phyloP scores from a whole-genome alignment of 2,329 filamentous ascomycete species.

The Epichloe elymi region DNA sequence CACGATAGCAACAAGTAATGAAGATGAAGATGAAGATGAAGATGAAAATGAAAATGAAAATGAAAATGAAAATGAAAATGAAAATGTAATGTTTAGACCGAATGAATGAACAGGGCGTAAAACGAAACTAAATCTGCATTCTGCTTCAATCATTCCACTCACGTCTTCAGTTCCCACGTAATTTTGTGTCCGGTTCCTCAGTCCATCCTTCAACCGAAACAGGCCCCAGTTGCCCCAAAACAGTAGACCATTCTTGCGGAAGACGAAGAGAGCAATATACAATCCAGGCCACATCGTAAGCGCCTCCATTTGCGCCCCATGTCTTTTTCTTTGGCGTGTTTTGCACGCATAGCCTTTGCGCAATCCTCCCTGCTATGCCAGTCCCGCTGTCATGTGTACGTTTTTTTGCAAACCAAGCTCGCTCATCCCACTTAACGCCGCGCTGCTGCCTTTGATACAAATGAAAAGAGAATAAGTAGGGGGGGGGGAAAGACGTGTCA shows the following conservation, averaged over 20 bases:
- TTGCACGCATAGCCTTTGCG: too few relatives aligned
- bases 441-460: slow-evolving; percentile 12
- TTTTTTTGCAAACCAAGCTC: background rate
- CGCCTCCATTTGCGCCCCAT: background rate
- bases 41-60: too few relatives aligned
- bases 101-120: background rate
- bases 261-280: background rate
- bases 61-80: too few relatives aligned
- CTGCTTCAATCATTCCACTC: background rate
- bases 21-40: too few relatives aligned
- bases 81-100: background rate
- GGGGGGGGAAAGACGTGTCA: background rate
- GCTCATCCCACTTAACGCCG: slow-evolving; percentile 8
- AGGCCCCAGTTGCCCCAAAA: background rate
- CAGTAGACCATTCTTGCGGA: too few relatives aligned
- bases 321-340: too few relatives aligned
- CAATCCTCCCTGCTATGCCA: background rate
- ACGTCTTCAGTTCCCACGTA: background rate
- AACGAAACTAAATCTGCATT: background rate
- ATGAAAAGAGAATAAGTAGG: slow-evolving; percentile 1
- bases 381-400: background rate
- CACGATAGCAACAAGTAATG: too few relatives aligned
- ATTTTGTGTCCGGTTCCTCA: background rate
- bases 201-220: background rate
- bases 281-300: background rate